A percentile compares a stretch with the other conserved stretches of the same genome.
phyloP scores from a whole-genome alignment of 768 basidiomycete genomes.

The Mycena leptocephala region DNA sequence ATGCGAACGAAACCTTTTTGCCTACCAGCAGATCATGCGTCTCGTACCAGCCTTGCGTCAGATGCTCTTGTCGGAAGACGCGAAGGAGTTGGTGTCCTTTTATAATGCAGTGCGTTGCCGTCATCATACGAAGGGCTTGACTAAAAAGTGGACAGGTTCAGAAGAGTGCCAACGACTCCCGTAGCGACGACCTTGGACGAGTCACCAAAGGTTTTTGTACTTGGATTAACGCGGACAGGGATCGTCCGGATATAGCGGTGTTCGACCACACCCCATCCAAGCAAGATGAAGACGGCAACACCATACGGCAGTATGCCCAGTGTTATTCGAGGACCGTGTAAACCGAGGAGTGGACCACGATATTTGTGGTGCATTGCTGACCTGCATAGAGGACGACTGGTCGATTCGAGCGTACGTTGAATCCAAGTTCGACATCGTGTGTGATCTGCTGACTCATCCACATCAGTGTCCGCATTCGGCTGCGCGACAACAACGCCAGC shows the following conservation, averaged over 20 bases:
- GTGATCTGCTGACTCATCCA: background rate
- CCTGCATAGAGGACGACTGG: constrained; percentile 12
- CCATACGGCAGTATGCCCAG: background rate
- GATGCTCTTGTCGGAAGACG: background rate
- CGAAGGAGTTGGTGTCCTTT: background rate
- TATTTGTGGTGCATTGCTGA: background rate
- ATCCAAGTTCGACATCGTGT: too few species aligned
- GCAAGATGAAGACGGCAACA: background rate
- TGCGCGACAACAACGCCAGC: background rate
- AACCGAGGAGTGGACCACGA: constrained; percentile 20
- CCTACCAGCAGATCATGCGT: constrained; percentile 1
- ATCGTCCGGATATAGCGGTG: background rate
- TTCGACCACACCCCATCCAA: constrained; percentile 15
- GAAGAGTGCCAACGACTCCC: constrained; percentile 34
- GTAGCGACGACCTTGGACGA: constrained; percentile 20
- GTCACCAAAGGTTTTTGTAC: background rate
- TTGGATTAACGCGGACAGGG: constrained; percentile 4
- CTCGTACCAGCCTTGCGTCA: background rate
- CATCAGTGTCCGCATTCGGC: background rate
- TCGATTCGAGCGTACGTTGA: background rate
- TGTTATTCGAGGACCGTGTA: background rate
- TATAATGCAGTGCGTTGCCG: background rate
- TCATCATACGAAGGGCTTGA: background rate
- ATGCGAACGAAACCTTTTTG: constrained; percentile 5
- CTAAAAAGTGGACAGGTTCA: constrained; percentile 17